These are phyloP conservation scores for Wilhelminamyces savonicus DNA, from an alignment of 805 yeast species.

Conservation along the genomic window DNA sequence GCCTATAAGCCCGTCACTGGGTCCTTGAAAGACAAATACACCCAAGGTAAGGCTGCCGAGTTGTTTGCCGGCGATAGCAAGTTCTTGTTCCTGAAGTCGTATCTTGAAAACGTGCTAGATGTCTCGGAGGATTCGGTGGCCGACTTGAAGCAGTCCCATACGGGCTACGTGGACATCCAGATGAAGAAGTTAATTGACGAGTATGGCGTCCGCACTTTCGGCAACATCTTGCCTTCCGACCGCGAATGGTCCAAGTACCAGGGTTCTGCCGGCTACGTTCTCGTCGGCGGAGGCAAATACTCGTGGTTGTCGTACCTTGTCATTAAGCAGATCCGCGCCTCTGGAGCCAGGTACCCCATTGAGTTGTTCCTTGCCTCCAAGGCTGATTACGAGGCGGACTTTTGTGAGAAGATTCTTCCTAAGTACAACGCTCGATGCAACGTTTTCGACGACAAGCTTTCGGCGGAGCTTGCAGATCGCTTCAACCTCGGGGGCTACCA, in stretches of 20 bases:
- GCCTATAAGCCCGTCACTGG: constrained; percentile 29
- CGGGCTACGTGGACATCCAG: constrained; percentile 23
- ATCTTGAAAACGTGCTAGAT: constrained; percentile 38
- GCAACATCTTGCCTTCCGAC: constrained; percentile 22
- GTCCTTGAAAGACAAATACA: constrained; percentile 38
- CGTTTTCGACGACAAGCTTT: constrained; percentile 27
- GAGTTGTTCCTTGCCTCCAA: constrained; percentile 43
- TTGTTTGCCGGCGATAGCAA: constrained; percentile 32
- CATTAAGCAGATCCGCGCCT: constrained; percentile 38
- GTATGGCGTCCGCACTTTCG: constrained; percentile 26
- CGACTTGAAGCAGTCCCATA: constrained; percentile 33
- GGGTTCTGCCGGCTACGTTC: constrained; percentile 34
- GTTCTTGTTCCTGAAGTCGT: constrained; percentile 40
- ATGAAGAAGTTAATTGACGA: constrained; percentile 21
- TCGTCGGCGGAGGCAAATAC: constrained; percentile 49
- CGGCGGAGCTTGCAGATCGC: constrained; percentile 6
- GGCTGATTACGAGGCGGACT: constrained; percentile 39
- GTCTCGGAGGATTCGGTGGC: constrained; percentile 27
- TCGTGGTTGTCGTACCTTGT: constrained; percentile 46
- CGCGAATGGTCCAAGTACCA: constrained; percentile 35
- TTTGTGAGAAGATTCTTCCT: constrained; percentile 41
- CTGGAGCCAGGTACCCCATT: constrained; percentile 43
- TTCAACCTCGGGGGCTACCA: constrained; percentile 41
- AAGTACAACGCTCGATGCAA: constrained; percentile 41
- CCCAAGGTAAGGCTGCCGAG: constrained; percentile 37